phyloP scores from a whole-genome alignment of 805 yeast genomes.

The Starmerella gropengiesseri region DNA sequence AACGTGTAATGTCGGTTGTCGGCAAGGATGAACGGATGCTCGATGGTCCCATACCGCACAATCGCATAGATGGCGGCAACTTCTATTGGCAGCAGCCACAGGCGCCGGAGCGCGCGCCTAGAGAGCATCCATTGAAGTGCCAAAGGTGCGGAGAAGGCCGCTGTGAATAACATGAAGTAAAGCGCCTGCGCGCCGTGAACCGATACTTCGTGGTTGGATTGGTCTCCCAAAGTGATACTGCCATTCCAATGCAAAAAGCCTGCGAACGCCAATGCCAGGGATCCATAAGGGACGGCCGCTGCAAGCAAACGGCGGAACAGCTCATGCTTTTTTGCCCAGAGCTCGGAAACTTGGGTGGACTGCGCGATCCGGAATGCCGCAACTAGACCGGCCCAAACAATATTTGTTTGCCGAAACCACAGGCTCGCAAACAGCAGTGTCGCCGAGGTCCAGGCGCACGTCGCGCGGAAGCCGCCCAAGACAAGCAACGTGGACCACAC shows the following conservation, averaged over 20 bases:
- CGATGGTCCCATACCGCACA: constrained; percentile 38
- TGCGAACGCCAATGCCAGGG: constrained; percentile 39
- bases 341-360: background rate
- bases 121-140: constrained; percentile 41
- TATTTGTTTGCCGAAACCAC: constrained; percentile 80
- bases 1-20: constrained; percentile 92
- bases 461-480: constrained; percentile 33
- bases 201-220: constrained; percentile 64
- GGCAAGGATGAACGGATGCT: constrained; percentile 84
- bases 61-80: constrained; percentile 16
- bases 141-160: constrained; percentile 59
- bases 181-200: constrained; percentile 71
- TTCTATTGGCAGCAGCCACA: constrained; percentile 9
- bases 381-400: constrained; percentile 68
- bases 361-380: constrained; percentile 14
- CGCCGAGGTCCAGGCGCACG: constrained; percentile 36
- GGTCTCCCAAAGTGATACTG: constrained; percentile 87
- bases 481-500: constrained; percentile 78
- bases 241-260: constrained; percentile 56
- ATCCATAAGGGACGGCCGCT: constrained; percentile 14
- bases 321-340: background rate
- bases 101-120: background rate
- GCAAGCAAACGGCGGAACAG: background rate
- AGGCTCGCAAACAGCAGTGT: constrained; percentile 52
- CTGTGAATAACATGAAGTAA: constrained; percentile 58